Conservation (phyloP, 495 filamentous ascomycete genomes). For the Articulospora tetracladia region DNA sequence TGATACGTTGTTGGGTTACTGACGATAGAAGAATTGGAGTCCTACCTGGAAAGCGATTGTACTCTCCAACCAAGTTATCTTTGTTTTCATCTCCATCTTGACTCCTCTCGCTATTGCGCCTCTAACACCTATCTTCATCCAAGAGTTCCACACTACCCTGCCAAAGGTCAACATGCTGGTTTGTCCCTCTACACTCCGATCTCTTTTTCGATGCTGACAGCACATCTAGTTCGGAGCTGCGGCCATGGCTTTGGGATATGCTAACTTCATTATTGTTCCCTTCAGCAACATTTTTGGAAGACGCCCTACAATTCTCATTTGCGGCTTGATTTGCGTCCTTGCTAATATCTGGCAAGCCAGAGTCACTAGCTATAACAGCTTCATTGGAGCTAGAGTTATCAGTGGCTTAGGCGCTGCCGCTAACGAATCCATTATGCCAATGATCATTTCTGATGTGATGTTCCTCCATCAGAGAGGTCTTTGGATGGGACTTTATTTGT, state of each 20-base stretch:
- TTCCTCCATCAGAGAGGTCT: slow-evolving; percentile 60
- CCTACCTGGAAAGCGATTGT: slow-evolving; percentile 14
- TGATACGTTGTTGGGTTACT: slow-evolving; percentile 45
- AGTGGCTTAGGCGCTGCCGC: slow-evolving; percentile 57
- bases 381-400: slow-evolving; percentile 60
- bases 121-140: slow-evolving; percentile 14
- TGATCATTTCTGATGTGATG: slow-evolving; percentile 61
- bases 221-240: slow-evolving; percentile 38
- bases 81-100: slow-evolving; percentile 13
- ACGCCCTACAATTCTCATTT: slow-evolving; percentile 51
- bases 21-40: slow-evolving; percentile 31
- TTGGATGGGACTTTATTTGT: slow-evolving; percentile 62
- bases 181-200: not conserved
- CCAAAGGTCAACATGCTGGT: slow-evolving; percentile 16
- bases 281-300: slow-evolving; percentile 54
- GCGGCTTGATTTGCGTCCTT: slow-evolving; percentile 48
- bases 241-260: slow-evolving; percentile 59
- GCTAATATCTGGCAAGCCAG: slow-evolving; percentile 56
- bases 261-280: slow-evolving; percentile 59
- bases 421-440: slow-evolving; percentile 51
- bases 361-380: slow-evolving; percentile 50
- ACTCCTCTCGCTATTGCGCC: slow-evolving; percentile 17
- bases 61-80: slow-evolving; percentile 14
- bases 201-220: not conserved
- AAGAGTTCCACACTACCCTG: slow-evolving; percentile 17